Percentiles rank a stretch among this genome's conserved stretches.
Conservation (phyloP, 2,329 filamentous ascomycete genomes). For the Calonectria naviculata region DNA sequence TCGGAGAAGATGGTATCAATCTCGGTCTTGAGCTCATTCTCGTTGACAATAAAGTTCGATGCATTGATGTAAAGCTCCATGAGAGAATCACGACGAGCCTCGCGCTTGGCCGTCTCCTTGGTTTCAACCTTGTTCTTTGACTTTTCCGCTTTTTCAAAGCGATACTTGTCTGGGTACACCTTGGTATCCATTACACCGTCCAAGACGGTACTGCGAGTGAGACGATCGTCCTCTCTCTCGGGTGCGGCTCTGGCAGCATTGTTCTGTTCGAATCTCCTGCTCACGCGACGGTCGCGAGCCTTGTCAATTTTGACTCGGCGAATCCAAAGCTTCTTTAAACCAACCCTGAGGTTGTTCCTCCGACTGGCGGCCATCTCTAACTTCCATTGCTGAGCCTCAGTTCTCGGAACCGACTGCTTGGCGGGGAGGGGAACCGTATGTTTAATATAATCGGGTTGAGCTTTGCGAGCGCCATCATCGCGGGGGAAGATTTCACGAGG, state of each 20-base stretch:
- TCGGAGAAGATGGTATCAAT: slow-evolving; percentile 83
- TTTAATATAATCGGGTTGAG: slow-evolving; percentile 68
- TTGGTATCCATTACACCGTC: slow-evolving; percentile 59
- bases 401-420: slow-evolving; percentile 49
- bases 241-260: slow-evolving; percentile 67
- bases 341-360: slow-evolving; percentile 77
- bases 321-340: slow-evolving; percentile 75
- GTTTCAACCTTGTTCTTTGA: slow-evolving; percentile 57
- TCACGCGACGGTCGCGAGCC: slow-evolving; percentile 51
- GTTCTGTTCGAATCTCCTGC: slow-evolving; percentile 59
- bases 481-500: slow-evolving; percentile 83
- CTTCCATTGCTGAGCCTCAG: slow-evolving; percentile 69
- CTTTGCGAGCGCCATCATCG: slow-evolving; percentile 68
- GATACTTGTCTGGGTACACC: slow-evolving; percentile 70
- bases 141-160: slow-evolving; percentile 64
- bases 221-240: slow-evolving; percentile 78
- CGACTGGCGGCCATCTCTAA: slow-evolving; percentile 77
- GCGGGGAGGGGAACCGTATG: slow-evolving; percentile 68
- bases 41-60: slow-evolving; percentile 85
- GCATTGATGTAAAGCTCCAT: slow-evolving; percentile 93
- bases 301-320: slow-evolving; percentile 66
- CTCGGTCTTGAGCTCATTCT: slow-evolving; percentile 77
- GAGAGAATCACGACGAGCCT: slow-evolving; percentile 75
- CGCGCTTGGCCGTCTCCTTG: slow-evolving; percentile 58
- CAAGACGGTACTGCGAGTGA: slow-evolving; percentile 77